Evolutionary conservation across 805 yeast genomes (phyloP), one percentile per base, ranked within the genome.

Genomic region (Wickerhamiella shivajii): DNA sequence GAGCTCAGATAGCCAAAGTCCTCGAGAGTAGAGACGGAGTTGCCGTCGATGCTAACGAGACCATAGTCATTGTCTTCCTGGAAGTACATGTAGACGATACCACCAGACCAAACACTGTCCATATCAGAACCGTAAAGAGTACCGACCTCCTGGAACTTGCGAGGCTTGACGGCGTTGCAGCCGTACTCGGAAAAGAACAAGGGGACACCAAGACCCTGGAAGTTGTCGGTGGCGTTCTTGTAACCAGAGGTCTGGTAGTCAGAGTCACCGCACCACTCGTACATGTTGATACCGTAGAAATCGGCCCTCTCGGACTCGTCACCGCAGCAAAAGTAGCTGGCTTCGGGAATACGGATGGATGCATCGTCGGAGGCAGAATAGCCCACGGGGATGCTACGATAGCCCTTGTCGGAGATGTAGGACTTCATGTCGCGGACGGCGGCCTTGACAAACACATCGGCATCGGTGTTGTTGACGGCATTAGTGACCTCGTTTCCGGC

Each of bases 401-500:
- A 80, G 19, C 64, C 61, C 55, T 71, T 61, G 36, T 60, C 64
- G 34, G 61, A 56, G 46, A 90, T 79, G 59, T 90, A 84, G 12
- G 64, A 50, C 59, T 80, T 85, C 51, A 69, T 67, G 55, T 87
- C 98, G 58, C 98, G 76, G 41, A 90, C 67, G 12, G 97, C 94
- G 19, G 97, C 95, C 66, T 87, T 90, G 37, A 90, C 93, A 57
- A 74, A 87, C 2, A 96, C 83, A 18, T 96, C 84, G 20, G 96
- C 80, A 45, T 73, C 76, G 10, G 96, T 79, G 57, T 81, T 85
- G 31, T 83, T 61, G 44, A 40, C 37, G 51, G 80, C 83, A 57
- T 85, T 87, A 39, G 87, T 72, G 34, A 90, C 97, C 66, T 87
- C 98, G 59, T 90, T 90, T 41, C 97, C 98, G 18, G 97, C 97